Base-by-base conservation (phyloP, 805 yeast genomes). In the Candida bentonensis region DNA sequence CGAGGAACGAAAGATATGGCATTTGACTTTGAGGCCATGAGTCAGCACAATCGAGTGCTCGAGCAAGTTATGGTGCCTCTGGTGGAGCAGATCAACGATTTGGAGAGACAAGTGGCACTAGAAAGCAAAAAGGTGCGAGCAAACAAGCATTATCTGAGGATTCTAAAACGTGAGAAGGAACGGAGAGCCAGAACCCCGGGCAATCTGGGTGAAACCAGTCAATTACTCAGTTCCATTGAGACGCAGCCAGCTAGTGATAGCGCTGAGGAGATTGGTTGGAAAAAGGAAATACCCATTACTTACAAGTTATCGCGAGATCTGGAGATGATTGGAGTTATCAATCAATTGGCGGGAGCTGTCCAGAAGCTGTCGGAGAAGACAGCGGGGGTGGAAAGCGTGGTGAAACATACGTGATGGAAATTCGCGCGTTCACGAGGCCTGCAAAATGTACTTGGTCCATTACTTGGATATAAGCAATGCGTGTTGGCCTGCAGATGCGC, bases 11-110 rank as follows among this genome's bases (percentile, higher is more conserved):
- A 45, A 9, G 53, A 51, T 20, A 21, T 33, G 7, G 47, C 43
- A 15, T 51, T 44, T 41, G 43, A 42, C 33, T 47, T 46, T 28
- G 52, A 45, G 15, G 27, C 22, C 15, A 42, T 50, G 41, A n/a
- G 41, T 28, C 43, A 42, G 27, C 47, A 45, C 28, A 42, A 44
- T 9, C 44, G 39, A 3, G 44, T 40, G 11, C 44, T 51, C 26
- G 51, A 49, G 22, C 30, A 40, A 5, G 47, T 43, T 15, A 39
- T 48, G 30, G 42, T 44, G 40, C 52, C 52, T 4, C 26, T 46
- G 33, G 15, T 44, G 36, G 52, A 48, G 25, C 53, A 51, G 27
- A 43, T 44, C 5, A 23, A 45, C 11, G 26, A 39, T 11, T 41
- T 49, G 20, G 50, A 49, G 27, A 23, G 42, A 17, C 47, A 47